Base-by-base conservation (phyloP, 2,329 filamentous ascomycete genomes). In the Cadophora gregata region DNA sequence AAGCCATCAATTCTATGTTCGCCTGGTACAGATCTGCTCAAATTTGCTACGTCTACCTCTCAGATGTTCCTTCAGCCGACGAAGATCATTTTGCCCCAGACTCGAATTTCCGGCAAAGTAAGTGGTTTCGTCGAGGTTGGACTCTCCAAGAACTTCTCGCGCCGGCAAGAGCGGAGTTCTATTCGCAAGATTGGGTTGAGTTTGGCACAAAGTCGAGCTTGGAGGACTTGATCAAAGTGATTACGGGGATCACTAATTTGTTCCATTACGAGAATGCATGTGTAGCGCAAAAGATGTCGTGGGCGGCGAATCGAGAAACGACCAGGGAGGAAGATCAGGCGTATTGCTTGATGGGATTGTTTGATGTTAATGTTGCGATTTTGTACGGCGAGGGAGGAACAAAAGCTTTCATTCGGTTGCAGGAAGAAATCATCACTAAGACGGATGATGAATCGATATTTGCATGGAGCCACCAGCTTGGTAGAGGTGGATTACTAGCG, bases 21-120 rank as follows among this genome's bases (percentile, higher is more conserved):
- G 19, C 42, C 19, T 71, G 67, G 67, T 71, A 71, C 51, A 7
- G 48, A 36, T 31, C 27, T 14, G 42, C 67, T 4, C 29, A 63
- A 27, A 48, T 68, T 8, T 71, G 67, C 61, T 71, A 70, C 33
- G 69, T 64, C n/a, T 70, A 71, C 29, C 60, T 71, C 1, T 60
- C 59, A 0, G 67, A 69, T 29, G 67, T 69, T 21, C 31, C 66
- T 10, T 36, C 59, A 4, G 36, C 62, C 36, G 45, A 24, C 36
- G 58, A 60, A 10, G 31, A 53, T 29, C 63, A 48, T 36, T 56
- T 21, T 2, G n/a, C 10, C 16, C 36, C 12, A 3, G 16, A 48
- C 25, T 62, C 59, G 19, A 31, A 56, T 12, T 64, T 64, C 31
- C 38, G 55, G 5, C 16, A n/a, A 21, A 63, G 65, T 31, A 42